Evolutionary conservation across 2,329 filamentous ascomycete genomes (phyloP).

Genomic region (Penicillium sp.): DNA sequence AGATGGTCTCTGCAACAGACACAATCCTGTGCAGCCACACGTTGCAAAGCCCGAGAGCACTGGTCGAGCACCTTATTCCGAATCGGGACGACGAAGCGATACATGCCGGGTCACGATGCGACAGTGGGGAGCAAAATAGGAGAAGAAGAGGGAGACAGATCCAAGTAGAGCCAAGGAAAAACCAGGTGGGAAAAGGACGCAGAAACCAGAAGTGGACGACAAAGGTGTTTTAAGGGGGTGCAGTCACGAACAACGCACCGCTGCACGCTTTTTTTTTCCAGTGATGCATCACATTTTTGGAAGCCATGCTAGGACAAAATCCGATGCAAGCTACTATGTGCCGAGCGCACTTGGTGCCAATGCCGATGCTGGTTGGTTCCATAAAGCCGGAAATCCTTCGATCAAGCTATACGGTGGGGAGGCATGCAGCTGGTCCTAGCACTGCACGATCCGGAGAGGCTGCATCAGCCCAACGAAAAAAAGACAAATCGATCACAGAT

Average conservation of each 20-base stretch:
- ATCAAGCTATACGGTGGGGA: not conserved
- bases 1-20: not conserved
- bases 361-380: slow-evolving; percentile 1
- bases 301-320: slow-evolving; percentile 13
- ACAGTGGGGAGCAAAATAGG: not conserved
- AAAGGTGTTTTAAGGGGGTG: slow-evolving; percentile 2
- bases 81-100: not conserved
- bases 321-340: slow-evolving; percentile 10
- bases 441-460: slow-evolving; percentile 10
- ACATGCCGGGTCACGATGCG: slow-evolving; percentile 17
- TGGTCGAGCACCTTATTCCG: slow-evolving; percentile 10
- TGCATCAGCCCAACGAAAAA: slow-evolving; percentile 8
- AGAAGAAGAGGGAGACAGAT: not conserved
- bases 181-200: not conserved
- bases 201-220: not conserved
- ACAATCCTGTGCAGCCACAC: not conserved
- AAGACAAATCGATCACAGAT: slow-evolving; percentile 7
- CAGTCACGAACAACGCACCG: slow-evolving; percentile 8
- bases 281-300: slow-evolving; percentile 10
- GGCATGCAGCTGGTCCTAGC: slow-evolving; percentile 1
- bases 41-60: slow-evolving; percentile 3
- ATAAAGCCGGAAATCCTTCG: not conserved
- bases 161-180: not conserved
- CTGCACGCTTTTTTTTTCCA: not conserved
- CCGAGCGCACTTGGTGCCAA: not conserved